Base-by-base conservation (phyloP, 1,284 basidiomycete species). In the Tremellales sp. region DNA sequence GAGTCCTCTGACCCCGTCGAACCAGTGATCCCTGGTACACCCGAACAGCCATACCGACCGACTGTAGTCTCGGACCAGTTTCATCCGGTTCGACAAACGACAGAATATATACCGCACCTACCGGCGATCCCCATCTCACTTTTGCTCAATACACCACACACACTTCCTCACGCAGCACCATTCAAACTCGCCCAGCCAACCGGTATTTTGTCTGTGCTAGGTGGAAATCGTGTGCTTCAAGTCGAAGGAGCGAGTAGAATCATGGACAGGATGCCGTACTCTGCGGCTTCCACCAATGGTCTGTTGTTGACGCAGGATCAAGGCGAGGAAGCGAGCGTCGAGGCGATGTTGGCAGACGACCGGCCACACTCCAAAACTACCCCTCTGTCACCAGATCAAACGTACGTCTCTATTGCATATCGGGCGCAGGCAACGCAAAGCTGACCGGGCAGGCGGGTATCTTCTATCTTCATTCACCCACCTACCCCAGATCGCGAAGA, bases 401-500 rank as follows among this genome's bases (percentile, higher is more conserved):
- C 13, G 15, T 36, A 31, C 8, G 29, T 31, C 29, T 15, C n/a
- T n/a, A n/a, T n/a, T n/a, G n/a, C 8, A 31, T 31, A 15, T 31
- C 15, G 29, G 29, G 8, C 15, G 10, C 29, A 31, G 29, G 29
- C 10, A 31, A 31, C 29, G 37, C 44, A 17, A 25, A 41, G 35
- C 19, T 49, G 45, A 24, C 45, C 29, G 15, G n/a, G 5, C 39
- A 57, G 51, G 45, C 52, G 46, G 7, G 41, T 44, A 21, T 54
- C 52, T 37, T 58, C 65, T 0, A 68, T 68, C 40, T 62, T 56
- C 35, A 58, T 68, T 12, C 60, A 63, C n/a, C 64, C 66, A 3
- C 66, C 66, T 1, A 68, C 64, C 10, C 66, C 66, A 1, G 66
- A 68, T 26, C 58, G 62, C 4, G 49, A 52, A 5, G 46, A 43